Base-by-base conservation (phyloP, 2,329 filamentous ascomycete genomes). In the Tolypocladium paradoxum region DNA sequence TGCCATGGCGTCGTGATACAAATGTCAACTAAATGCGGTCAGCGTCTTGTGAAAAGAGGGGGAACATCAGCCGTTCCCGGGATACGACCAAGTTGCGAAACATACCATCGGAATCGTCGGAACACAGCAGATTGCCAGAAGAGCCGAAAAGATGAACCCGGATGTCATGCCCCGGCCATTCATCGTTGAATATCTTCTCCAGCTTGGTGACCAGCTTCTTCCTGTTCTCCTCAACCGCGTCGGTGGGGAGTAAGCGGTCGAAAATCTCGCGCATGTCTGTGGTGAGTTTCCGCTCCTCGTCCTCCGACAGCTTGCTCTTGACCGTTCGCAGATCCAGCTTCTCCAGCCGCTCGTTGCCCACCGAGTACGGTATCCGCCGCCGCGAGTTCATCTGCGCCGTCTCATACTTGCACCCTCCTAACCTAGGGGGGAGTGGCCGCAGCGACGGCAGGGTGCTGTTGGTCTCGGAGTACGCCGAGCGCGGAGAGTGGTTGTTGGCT, bases 141-240 rank as follows among this genome's bases (percentile, higher is more conserved):
- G 93, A 97, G n/a, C 93, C 93, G 77, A 99, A 99, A 18, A 97
- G 83, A 67, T 93, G 86, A 36, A 96, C 93, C 60, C 82, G 84
- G 64, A 96, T 96, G 56, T 95, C 81, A 63, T 90, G 86, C 1
- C 88, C 90, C 1, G 93, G 93, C 89, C 92, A 99, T 65, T 95
- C 84, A 8, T 88, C 81, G 63, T 95, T 93, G 66, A 99, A 83
- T 40, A 97, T 82, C 60, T 80, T 85, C 70, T 96, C 88, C 63
- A 99, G 73, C 72, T 97, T 99, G 59, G 78, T 75, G n/a, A 96
- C 83, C 61, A 99, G 81, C 62, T 81, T 83, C 58, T 79, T 76
- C 55, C 92, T 79, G 59, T 89, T 84, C 55, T 81, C 76, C 62
- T 95, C 88, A 55, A 92, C 91, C 59, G 89, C 81, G 0, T 81